phyloP scores from a whole-genome alignment of 1,139 yeast species.

The Kluyveromyces sp. region DNA sequence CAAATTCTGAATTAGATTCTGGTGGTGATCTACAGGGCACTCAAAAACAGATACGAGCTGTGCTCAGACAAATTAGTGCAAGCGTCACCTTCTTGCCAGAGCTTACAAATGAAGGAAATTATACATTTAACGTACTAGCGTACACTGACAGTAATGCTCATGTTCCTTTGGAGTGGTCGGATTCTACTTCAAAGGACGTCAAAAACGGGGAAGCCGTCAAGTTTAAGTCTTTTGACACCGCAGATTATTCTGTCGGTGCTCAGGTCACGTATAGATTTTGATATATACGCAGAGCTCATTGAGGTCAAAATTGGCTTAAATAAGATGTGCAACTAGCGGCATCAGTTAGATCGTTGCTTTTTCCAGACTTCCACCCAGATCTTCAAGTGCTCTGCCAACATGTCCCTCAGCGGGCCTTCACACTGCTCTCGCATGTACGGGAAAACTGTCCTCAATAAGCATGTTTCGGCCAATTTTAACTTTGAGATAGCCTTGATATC shows the following conservation, averaged over 20 bases:
- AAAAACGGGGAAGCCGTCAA: constrained; percentile 55
- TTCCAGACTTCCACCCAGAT: constrained; percentile 7
- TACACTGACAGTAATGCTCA: constrained; percentile 69
- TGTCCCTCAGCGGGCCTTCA: constrained; percentile 3
- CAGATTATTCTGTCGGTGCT: constrained; percentile 66
- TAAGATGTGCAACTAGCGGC: too few relatives aligned
- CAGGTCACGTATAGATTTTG: constrained; percentile 56
- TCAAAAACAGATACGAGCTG: constrained; percentile 73
- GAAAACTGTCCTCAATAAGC: constrained; percentile 3
- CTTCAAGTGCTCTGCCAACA: constrained; percentile 3
- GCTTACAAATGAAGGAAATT: constrained; percentile 50
- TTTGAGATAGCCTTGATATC: constrained; percentile 2
- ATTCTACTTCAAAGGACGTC: constrained; percentile 58
- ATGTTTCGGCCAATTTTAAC: constrained; percentile 2
- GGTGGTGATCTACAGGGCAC: constrained; percentile 36
- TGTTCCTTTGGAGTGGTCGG: constrained; percentile 84
- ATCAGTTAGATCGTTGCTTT: neutral
- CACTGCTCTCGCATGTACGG: constrained; percentile 5
- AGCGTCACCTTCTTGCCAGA: constrained; percentile 82
- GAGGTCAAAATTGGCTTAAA: neutral
- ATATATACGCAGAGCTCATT: neutral
- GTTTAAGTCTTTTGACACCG: constrained; percentile 63
- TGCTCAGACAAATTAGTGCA: constrained; percentile 83
- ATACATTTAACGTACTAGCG: constrained; percentile 81
- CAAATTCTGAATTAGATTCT: constrained; percentile 7